A percentile compares a stretch with the other conserved stretches of the same genome.
Evolutionary conservation across 108 stramenopile genomes (phyloP).

Genomic region (Phaeodactylum tricornutum): DNA sequence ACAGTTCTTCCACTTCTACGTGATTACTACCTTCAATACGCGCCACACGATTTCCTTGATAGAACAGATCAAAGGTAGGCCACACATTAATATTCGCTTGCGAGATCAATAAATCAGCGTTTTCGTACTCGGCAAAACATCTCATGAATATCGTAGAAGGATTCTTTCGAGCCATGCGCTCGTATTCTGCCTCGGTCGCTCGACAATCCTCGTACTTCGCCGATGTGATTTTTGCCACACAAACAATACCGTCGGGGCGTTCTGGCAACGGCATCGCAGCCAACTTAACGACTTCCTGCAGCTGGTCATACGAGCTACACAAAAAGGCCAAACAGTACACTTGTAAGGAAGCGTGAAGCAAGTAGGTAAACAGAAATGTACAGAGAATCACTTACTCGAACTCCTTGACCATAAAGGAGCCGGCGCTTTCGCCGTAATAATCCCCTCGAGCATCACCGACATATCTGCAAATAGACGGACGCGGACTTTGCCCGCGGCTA

Average conservation of each 20-base stretch:
- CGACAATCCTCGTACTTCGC: constrained; percentile 16
- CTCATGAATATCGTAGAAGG: constrained; percentile 50
- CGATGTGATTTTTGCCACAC: constrained; percentile 46
- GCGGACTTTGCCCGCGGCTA: too few relatives aligned
- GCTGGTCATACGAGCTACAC: constrained; percentile 38
- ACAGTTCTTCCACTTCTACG: constrained; percentile 34
- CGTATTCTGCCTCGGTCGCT: constrained; percentile 52
- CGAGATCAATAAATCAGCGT: constrained; percentile 27
- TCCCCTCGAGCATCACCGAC: constrained; percentile 10
- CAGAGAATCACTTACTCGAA: constrained; percentile 12
- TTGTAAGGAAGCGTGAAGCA: neutral
- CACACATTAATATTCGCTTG: constrained; percentile 27
- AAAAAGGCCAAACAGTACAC: neutral
- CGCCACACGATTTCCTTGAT: constrained; percentile 48
- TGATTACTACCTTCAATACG: constrained; percentile 32
- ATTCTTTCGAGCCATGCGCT: constrained; percentile 43
- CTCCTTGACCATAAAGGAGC: constrained; percentile 36
- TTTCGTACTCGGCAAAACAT: constrained; percentile 52
- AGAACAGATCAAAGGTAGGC: constrained; percentile 34
- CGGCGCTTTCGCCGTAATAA: constrained; percentile 26
- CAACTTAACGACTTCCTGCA: constrained; percentile 50
- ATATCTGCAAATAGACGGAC: too few relatives aligned
- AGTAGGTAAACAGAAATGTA: neutral
- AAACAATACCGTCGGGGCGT: constrained; percentile 61
- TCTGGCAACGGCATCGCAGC: constrained; percentile 42